These are phyloP conservation scores for Beauveria varroae DNA, from an alignment of 2,329 filamentous ascomycete species.

Conservation along the genomic window DNA sequence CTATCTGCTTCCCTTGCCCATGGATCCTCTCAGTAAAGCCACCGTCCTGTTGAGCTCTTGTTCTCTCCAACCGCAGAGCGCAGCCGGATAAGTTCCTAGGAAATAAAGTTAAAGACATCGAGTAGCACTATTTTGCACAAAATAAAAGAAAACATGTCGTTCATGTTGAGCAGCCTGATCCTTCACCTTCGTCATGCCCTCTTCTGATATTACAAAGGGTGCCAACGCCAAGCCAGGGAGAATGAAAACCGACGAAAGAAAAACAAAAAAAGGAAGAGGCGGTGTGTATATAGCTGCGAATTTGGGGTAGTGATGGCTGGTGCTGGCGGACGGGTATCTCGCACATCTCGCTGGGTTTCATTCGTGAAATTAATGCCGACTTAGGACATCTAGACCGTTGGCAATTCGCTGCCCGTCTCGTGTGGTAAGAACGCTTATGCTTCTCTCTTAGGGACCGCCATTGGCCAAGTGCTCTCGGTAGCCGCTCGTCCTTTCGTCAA, in stretches of 20 bases:
- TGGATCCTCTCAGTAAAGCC: slow-evolving; percentile 18
- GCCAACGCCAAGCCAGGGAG: slow-evolving; percentile 10
- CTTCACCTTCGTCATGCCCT: slow-evolving; percentile 3
- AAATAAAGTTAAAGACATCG: slow-evolving; percentile 10
- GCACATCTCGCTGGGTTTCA: slow-evolving; percentile 7
- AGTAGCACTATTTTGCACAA: background rate
- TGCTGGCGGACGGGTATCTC: slow-evolving; percentile 17
- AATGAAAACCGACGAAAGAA: background rate
- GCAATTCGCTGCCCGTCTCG: background rate
- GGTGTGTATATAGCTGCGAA: slow-evolving; percentile 1
- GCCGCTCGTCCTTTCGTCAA: background rate
- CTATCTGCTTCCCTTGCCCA: slow-evolving; percentile 17
- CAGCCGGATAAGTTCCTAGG: background rate
- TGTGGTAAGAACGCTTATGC: background rate
- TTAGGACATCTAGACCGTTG: background rate
- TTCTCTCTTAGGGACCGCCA: background rate
- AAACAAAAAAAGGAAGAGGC: slow-evolving; percentile 11
- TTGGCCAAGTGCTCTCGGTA: background rate
- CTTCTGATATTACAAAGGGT: slow-evolving; percentile 12
- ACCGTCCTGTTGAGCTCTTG: slow-evolving; percentile 12
- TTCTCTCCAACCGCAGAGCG: background rate
- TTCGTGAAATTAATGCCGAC: background rate
- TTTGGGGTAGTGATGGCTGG: slow-evolving; percentile 9
- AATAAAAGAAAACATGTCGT: slow-evolving; percentile 3
- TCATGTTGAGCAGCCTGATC: background rate